phyloP scores from a whole-genome alignment of 1,284 basidiomycete genomes.

The Rhodotorula sp. region DNA sequence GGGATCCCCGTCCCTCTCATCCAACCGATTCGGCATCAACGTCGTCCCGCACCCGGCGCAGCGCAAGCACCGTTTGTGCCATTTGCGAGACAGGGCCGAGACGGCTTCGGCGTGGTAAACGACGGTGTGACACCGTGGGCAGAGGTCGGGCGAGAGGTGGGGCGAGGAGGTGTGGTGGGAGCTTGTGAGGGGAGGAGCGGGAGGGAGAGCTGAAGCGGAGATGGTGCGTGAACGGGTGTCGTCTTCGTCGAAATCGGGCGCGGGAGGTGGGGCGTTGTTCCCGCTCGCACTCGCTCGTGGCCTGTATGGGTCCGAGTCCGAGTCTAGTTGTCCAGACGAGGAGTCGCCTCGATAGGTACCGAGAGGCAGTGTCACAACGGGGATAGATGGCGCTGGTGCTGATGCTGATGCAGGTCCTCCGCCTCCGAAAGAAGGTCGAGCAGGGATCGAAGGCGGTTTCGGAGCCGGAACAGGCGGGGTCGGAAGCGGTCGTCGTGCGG shows the following conservation, averaged over 20 bases:
- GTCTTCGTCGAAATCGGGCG: not conserved
- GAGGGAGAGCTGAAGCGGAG: not conserved
- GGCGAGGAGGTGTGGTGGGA: not conserved
- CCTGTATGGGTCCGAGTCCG: not conserved
- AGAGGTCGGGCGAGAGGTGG: constrained; percentile 3
- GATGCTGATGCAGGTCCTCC: not conserved
- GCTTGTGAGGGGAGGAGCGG: not conserved
- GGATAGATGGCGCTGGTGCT: no score
- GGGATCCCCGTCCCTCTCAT: constrained; percentile 19
- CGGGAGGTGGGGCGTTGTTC: not conserved
- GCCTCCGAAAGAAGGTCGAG: not conserved
- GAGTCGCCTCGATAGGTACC: not conserved
- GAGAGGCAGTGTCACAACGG: not conserved
- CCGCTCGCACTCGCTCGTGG: no score
- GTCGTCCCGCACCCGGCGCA: constrained; percentile 26
- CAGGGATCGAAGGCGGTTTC: not conserved
- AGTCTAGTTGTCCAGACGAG: no score
- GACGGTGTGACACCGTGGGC: constrained; percentile 17
- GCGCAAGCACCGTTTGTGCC: constrained; percentile 21
- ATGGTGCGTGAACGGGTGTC: not conserved
- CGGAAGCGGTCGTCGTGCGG: not conserved
- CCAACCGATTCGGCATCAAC: constrained; percentile 2
- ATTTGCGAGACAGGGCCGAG: constrained; percentile 2
- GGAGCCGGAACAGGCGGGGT: not conserved
- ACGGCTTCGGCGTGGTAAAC: constrained; percentile 31